These are phyloP conservation scores for Parastagonospora avenae DNA, from an alignment of 2,329 filamentous ascomycete genomes.

Conservation along the genomic window DNA sequence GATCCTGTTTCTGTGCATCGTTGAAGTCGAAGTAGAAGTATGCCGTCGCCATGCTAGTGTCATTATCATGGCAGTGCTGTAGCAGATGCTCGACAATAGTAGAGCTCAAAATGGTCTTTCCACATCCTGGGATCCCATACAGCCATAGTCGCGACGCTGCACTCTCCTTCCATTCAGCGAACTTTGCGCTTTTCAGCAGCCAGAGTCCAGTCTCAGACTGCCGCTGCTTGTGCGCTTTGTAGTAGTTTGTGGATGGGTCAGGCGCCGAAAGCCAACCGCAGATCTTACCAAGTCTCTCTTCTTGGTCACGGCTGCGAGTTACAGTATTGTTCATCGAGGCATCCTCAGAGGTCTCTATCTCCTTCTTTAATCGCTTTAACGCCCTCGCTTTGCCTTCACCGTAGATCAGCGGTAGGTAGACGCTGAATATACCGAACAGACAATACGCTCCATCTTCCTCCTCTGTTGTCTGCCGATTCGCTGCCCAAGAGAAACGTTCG, in stretches of 20 bases:
- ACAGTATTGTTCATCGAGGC: background rate
- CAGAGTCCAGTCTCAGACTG: too few species aligned
- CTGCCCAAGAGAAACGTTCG: background rate
- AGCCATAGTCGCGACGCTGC: too few species aligned
- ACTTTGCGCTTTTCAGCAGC: too few species aligned
- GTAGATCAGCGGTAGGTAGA: too few species aligned
- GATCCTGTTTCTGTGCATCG: constrained; percentile 42
- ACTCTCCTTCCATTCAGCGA: too few species aligned
- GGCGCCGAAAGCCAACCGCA: too few species aligned
- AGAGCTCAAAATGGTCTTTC: constrained; percentile 21
- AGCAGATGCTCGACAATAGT: constrained; percentile 26
- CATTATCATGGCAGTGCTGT: constrained; percentile 5
- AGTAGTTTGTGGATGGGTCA: too few species aligned
- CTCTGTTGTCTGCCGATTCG: background rate
- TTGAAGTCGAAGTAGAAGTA: constrained; percentile 35
- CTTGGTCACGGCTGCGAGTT: background rate
- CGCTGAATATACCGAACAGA: background rate
- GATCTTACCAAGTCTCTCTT: constrained; percentile 3
- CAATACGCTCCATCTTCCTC: background rate
- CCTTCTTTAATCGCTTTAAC: constrained; percentile 4
- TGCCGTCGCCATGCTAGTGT: constrained; percentile 8
- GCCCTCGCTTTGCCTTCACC: constrained; percentile 10
- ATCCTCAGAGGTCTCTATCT: background rate
- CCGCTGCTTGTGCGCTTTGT: too few species aligned
- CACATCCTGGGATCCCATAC: too few species aligned